These are phyloP conservation scores for Rhodotorula sp. DNA, from an alignment of 1,284 basidiomycete genomes.

Conservation along the genomic window DNA sequence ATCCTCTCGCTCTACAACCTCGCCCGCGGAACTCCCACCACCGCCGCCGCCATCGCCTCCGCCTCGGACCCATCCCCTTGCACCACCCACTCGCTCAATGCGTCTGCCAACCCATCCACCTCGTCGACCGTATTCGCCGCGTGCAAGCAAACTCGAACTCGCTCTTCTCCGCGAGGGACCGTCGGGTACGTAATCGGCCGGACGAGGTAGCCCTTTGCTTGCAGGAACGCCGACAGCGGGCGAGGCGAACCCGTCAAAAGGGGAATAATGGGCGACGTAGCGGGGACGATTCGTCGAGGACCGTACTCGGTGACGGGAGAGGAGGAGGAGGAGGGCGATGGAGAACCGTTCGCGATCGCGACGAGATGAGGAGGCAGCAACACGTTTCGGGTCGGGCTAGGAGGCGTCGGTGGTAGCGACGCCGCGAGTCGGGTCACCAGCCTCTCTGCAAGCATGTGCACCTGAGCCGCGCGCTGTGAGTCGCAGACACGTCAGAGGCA, in stretches of 20 bases:
- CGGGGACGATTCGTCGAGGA: constrained; percentile 20
- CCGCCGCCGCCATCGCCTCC: not conserved
- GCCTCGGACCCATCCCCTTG: too few relatives aligned
- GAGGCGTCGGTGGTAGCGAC: constrained; percentile 7
- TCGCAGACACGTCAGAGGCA: not conserved
- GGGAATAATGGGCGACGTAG: constrained; percentile 72
- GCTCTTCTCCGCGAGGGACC: constrained; percentile 74
- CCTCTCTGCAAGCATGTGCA: constrained; percentile 36
- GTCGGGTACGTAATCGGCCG: constrained; percentile 71
- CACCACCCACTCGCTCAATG: constrained; percentile 15
- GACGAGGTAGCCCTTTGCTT: constrained; percentile 62
- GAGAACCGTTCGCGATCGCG: constrained; percentile 41
- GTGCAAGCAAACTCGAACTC: constrained; percentile 81
- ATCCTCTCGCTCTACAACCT: not conserved
- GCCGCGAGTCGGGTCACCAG: constrained; percentile 27
- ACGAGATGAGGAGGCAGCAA: constrained; percentile 18
- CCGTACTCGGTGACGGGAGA: constrained; percentile 34
- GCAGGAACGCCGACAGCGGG: constrained; percentile 65
- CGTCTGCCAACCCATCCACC: constrained; percentile 52
- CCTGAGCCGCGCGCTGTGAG: constrained; percentile 53
- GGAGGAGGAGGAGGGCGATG: constrained; percentile 10
- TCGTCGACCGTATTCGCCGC: constrained; percentile 67
- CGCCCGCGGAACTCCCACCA: not conserved
- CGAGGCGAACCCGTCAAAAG: constrained; percentile 73
- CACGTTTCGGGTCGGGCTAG: not conserved